Percentiles rank a stretch among this genome's conserved stretches.
Conservation (phyloP, 2,329 filamentous ascomycete species). For the Bimuria novae-zelandiae region DNA sequence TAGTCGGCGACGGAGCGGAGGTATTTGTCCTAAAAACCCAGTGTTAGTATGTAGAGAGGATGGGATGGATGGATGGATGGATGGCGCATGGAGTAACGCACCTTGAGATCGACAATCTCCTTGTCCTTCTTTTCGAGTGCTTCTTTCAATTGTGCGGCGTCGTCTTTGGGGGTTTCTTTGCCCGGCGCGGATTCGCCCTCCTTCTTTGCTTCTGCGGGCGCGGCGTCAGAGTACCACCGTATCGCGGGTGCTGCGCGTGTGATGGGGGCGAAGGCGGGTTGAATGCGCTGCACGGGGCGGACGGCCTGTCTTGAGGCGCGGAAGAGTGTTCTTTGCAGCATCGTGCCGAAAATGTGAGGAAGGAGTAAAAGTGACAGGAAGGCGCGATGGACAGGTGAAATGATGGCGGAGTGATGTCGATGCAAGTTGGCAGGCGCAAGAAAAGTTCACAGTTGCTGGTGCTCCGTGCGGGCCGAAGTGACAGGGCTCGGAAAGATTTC, state of each 20-base stretch:
- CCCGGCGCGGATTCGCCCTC: constrained; percentile 47
- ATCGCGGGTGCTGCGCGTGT: constrained; percentile 40
- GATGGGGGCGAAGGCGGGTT: constrained; percentile 46
- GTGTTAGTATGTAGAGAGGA: neutral
- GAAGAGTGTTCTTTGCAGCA: constrained; percentile 58
- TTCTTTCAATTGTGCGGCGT: constrained; percentile 55
- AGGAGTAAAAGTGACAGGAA: constrained; percentile 1
- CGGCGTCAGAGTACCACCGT: constrained; percentile 55
- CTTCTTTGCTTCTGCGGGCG: constrained; percentile 34
- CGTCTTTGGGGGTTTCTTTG: constrained; percentile 44
- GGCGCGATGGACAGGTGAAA: constrained; percentile 7
- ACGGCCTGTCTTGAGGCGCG: constrained; percentile 52
- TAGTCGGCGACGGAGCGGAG: constrained; percentile 94
- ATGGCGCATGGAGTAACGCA: constrained; percentile 51
- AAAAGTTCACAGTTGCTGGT: constrained; percentile 17
- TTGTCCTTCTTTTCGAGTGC: constrained; percentile 74
- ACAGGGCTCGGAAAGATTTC: constrained; percentile 29
- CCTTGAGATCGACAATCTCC: constrained; percentile 83
- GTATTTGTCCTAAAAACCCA: constrained; percentile 84
- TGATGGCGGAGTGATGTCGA: constrained; percentile 22
- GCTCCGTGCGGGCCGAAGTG: constrained; percentile 25
- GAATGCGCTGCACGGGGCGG: constrained; percentile 44
- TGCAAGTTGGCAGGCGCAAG: constrained; percentile 7
- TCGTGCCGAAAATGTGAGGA: constrained; percentile 33
- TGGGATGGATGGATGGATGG: neutral